phyloP scores from a whole-genome alignment of 23 red algal species.

The Gracilaria vermiculophylla region DNA sequence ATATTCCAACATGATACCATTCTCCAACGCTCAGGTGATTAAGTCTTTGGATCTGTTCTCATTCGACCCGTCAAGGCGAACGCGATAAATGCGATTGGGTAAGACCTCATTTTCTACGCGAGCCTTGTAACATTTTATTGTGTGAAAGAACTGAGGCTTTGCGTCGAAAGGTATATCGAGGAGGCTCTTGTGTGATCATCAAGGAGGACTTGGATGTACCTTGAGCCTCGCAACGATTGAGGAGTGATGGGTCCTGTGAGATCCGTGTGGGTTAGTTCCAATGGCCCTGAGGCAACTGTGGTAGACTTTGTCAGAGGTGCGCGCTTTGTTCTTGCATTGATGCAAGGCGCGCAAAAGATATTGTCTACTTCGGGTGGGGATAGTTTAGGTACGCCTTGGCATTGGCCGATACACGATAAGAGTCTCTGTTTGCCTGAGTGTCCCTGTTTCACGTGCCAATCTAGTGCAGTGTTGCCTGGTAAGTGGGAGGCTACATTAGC shows the following conservation, averaged over 20 bases:
- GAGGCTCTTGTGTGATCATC: constrained; percentile 10
- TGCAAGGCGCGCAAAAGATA: background rate
- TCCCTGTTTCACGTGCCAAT: background rate
- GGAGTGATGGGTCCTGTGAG: background rate
- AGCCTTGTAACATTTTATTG: constrained; percentile 14
- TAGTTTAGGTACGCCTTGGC: background rate
- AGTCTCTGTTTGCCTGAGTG: background rate
- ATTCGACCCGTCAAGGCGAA: background rate
- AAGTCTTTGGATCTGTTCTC: background rate
- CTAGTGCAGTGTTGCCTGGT: background rate
- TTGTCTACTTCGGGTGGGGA: background rate
- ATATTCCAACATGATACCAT: constrained; percentile 16
- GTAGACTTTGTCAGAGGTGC: background rate
- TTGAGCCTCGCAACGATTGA: background rate
- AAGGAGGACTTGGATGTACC: constrained; percentile 1
- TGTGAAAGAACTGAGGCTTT: background rate
- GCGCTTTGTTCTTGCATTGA: background rate
- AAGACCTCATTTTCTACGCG: constrained; percentile 7
- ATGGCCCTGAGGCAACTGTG: background rate
- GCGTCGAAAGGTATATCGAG: constrained; percentile 1
- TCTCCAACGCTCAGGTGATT: background rate
- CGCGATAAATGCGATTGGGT: background rate
- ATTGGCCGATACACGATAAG: background rate
- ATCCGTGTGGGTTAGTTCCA: background rate
- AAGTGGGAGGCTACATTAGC: no score